Evolutionary conservation across 176 grass and related monocot species (phyloP).

Genomic region (Triticum monococcum): DNA sequence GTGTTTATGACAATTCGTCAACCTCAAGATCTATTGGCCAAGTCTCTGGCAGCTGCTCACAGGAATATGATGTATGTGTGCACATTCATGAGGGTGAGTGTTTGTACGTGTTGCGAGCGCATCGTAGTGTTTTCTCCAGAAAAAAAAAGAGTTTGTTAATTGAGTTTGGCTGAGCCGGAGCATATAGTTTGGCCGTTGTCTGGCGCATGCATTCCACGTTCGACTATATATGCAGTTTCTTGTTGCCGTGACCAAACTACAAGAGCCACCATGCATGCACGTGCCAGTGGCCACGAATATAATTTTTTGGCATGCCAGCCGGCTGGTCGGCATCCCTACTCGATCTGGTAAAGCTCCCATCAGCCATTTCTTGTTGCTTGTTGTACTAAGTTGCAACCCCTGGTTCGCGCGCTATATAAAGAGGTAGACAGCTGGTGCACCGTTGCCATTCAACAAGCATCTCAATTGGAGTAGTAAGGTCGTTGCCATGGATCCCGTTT

Average conservation of each 20-base stretch:
- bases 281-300: background rate
- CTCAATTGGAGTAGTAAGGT: background rate
- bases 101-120: too few species aligned
- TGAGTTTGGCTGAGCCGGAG: background rate
- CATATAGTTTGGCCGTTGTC: slow-evolving; percentile 1
- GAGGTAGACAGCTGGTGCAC: background rate
- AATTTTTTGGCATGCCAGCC: background rate
- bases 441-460: background rate
- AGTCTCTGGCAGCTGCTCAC: too few species aligned
- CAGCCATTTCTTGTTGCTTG: background rate
- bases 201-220: background rate
- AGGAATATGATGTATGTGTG: too few species aligned
- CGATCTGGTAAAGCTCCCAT: slow-evolving; percentile 11
- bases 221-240: background rate
- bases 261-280: background rate
- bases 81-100: too few species aligned
- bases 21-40: too few species aligned
- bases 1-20: too few species aligned
- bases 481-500: background rate
- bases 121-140: too few species aligned
- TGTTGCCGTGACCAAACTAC: slow-evolving; percentile 15
- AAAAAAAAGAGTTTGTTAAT: too few species aligned
- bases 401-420: background rate
- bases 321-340: background rate
- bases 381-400: background rate